A percentile compares a stretch with the other conserved stretches of the same genome.
Evolutionary conservation across 2,329 filamentous ascomycete species (phyloP).

Genomic region (Aspergillus sp.): DNA sequence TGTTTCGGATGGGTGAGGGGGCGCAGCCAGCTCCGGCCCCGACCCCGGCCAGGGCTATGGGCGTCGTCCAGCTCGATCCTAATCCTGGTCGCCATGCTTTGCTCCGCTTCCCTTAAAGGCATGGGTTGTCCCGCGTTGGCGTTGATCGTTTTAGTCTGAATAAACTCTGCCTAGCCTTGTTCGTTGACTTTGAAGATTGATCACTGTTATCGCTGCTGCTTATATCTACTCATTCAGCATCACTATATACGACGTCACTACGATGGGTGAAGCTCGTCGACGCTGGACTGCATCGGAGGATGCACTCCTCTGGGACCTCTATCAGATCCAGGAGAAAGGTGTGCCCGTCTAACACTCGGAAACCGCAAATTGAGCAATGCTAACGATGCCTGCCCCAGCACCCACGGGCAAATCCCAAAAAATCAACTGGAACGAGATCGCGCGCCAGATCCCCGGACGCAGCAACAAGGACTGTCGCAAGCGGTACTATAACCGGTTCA

Average conservation of each 20-base stretch:
- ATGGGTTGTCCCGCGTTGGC: background rate
- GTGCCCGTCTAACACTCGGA: background rate
- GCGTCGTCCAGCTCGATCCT: background rate
- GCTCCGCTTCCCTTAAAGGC: background rate
- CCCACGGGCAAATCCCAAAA: conserved; percentile 18
- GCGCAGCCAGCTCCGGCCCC: background rate
- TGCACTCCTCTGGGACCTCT: conserved; percentile 16
- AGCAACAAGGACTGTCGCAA: conserved; percentile 22
- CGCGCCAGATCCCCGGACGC: conserved; percentile 18
- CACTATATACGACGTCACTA: background rate
- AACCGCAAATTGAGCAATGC: background rate
- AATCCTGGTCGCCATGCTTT: too few species aligned
- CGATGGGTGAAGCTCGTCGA: conserved; percentile 14
- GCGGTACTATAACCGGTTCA: conserved; percentile 18
- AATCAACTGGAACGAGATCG: conserved; percentile 22
- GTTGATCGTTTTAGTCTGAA: background rate
- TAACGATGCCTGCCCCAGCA: background rate
- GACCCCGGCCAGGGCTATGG: background rate
- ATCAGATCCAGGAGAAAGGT: conserved; percentile 18
- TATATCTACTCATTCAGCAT: background rate
- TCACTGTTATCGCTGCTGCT: background rate
- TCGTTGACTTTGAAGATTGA: too few species aligned
- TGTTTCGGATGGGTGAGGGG: background rate
- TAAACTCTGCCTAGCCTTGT: background rate
- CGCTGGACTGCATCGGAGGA: conserved; percentile 17